Evolutionary conservation across 495 filamentous ascomycete species (phyloP).

Genomic region (Hypoxylon subgilvum): DNA sequence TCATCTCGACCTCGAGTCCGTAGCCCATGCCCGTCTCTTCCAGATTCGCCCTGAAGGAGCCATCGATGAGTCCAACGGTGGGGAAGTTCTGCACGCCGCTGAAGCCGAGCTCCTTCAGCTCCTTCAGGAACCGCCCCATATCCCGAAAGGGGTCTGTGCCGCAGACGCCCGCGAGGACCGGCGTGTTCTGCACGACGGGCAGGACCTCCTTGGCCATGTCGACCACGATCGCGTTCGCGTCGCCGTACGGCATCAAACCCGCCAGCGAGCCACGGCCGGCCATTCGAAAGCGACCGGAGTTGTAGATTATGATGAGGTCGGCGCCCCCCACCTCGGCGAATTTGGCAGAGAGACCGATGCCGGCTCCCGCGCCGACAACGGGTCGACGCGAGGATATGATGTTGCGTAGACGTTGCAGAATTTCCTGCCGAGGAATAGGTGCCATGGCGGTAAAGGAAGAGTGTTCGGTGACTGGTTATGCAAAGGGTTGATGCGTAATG

Average conservation of each 20-base stretch:
- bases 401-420: constrained; percentile 60
- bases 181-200: constrained; percentile 63
- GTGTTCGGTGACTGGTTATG: not conserved
- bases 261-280: constrained; percentile 72
- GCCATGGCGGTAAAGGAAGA: constrained; percentile 32
- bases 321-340: constrained; percentile 69
- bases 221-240: constrained; percentile 71
- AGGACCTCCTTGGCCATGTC: constrained; percentile 70
- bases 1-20: constrained; percentile 67
- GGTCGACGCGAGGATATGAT: constrained; percentile 59
- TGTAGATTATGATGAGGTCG: constrained; percentile 75
- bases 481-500: no score
- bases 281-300: constrained; percentile 76
- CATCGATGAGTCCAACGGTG: constrained; percentile 74
- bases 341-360: constrained; percentile 76
- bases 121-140: constrained; percentile 61
- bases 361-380: constrained; percentile 72
- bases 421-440: constrained; percentile 57
- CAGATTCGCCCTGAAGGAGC: constrained; percentile 66
- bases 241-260: constrained; percentile 73
- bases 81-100: constrained; percentile 76
- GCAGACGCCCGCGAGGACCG: constrained; percentile 71
- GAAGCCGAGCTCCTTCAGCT: constrained; percentile 66
- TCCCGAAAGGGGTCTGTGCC: constrained; percentile 68
- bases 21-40: constrained; percentile 77